These are phyloP conservation scores for Myxozyma geophila DNA, from an alignment of 805 yeast species.

Conservation along the genomic window DNA sequence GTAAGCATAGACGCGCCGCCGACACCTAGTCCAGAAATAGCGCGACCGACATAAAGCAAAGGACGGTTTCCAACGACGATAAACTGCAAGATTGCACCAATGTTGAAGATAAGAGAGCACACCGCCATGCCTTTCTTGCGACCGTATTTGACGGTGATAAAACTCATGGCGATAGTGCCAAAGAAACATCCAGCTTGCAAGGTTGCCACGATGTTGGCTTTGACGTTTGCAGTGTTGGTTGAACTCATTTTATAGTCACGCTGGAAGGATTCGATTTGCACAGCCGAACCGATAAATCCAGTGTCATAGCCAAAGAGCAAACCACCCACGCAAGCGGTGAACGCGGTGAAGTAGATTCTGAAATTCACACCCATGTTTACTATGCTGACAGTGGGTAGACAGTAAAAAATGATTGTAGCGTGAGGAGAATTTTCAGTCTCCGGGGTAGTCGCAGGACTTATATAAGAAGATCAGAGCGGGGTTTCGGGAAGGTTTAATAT, in stretches of 20 bases:
- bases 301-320: conserved; percentile 60
- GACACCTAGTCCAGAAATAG: conserved; percentile 70
- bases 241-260: conserved; percentile 52
- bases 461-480: no score
- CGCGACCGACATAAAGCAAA: conserved; percentile 55
- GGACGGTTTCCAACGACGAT: conserved; percentile 35
- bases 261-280: conserved; percentile 52
- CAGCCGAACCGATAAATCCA: conserved; percentile 61
- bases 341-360: conserved; percentile 51
- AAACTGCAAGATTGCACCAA: conserved; percentile 43
- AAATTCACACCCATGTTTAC: conserved; percentile 46
- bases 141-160: conserved; percentile 22
- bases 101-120: conserved; percentile 45
- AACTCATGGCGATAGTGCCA: conserved; percentile 55
- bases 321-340: conserved; percentile 56
- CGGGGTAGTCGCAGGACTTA: no score
- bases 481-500: no score
- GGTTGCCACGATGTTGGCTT: conserved; percentile 32
- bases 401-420: no score
- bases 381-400: neutral
- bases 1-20: conserved; percentile 73
- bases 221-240: conserved; percentile 40
- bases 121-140: conserved; percentile 65
- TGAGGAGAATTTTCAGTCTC: no score
- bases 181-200: conserved; percentile 40